Conservation (phyloP, 2,329 filamentous ascomycete genomes). For the Phaeosphaeriaceae sp. region DNA sequence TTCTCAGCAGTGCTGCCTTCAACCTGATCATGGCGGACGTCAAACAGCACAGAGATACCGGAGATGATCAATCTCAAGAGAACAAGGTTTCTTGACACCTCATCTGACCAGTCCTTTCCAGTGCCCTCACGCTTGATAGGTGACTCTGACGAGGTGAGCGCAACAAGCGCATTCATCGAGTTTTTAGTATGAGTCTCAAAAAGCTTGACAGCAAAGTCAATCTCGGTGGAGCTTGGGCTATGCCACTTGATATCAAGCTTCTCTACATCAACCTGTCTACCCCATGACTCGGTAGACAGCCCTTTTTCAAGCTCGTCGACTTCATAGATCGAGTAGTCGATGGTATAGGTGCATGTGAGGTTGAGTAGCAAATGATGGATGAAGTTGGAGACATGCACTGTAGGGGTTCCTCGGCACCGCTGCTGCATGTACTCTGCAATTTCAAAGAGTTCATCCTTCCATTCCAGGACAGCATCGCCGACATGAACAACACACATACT, state of each 20-base stretch:
- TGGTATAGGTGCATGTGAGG: slow-evolving; percentile 89
- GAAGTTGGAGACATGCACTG: slow-evolving; percentile 96
- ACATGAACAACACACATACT: slow-evolving; percentile 99
- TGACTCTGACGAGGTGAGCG: slow-evolving; percentile 80
- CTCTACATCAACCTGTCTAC: slow-evolving; percentile 73
- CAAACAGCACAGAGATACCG: slow-evolving; percentile 87
- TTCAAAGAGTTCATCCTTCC: slow-evolving; percentile 86
- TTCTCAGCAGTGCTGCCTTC: slow-evolving; percentile 59
- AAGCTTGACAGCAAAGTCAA: slow-evolving; percentile 86
- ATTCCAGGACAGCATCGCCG: slow-evolving; percentile 84
- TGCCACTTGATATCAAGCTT: slow-evolving; percentile 92
- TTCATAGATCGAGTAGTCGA: slow-evolving; percentile 88
- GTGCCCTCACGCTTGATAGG: slow-evolving; percentile 89
- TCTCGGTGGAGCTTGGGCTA: slow-evolving; percentile 76
- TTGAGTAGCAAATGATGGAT: slow-evolving; percentile 96
- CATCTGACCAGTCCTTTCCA: slow-evolving; percentile 98
- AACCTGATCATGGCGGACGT: slow-evolving; percentile 61
- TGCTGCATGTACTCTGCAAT: slow-evolving; percentile 97
- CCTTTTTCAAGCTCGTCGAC: slow-evolving; percentile 73
- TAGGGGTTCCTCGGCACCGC: slow-evolving; percentile 90
- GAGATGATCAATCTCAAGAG: slow-evolving; percentile 88
- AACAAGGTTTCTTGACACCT: slow-evolving; percentile 87
- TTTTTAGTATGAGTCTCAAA: slow-evolving; percentile 83
- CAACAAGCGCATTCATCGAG: slow-evolving; percentile 75
- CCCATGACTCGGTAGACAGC: slow-evolving; percentile 82